Evolutionary conservation across 2,329 filamentous ascomycete genomes (phyloP).

Genomic region (Stylonectria norvegica): DNA sequence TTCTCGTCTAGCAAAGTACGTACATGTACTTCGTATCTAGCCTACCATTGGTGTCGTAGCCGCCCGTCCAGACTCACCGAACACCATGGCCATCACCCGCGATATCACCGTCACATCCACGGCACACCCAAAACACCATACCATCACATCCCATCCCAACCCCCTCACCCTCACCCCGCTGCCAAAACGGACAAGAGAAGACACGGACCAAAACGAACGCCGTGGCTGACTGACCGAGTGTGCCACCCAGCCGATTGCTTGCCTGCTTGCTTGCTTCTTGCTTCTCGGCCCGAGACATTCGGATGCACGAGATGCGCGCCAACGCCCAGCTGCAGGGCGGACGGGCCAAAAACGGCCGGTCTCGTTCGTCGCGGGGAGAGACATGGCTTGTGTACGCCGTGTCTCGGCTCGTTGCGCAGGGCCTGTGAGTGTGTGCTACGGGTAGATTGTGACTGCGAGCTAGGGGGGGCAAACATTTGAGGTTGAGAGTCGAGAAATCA

Average conservation of each 20-base stretch:
- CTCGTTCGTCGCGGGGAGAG: background rate
- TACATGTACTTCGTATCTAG: too few species aligned
- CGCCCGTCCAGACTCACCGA: too few species aligned
- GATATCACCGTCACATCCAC: background rate
- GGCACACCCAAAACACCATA: background rate
- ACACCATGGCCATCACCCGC: too few species aligned
- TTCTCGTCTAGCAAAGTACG: too few species aligned
- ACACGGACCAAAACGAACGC: too few species aligned
- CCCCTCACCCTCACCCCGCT: too few species aligned
- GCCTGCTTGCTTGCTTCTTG: background rate
- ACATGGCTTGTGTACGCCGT: background rate
- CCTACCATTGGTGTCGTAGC: too few species aligned
- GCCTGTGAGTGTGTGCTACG: background rate
- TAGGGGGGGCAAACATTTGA: background rate
- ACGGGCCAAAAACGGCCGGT: background rate
- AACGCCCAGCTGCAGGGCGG: background rate
- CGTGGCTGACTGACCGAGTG: too few species aligned
- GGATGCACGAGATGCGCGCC: too few species aligned
- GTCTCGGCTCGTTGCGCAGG: background rate
- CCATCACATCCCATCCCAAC: too few species aligned
- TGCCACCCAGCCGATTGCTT: too few species aligned
- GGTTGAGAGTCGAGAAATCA: background rate
- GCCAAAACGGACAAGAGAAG: too few species aligned
- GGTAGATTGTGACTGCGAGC: background rate
- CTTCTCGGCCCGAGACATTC: background rate